Evolutionary conservation across 176 grass and related monocot genomes (phyloP).

Genomic region (Cenchrus americanus): DNA sequence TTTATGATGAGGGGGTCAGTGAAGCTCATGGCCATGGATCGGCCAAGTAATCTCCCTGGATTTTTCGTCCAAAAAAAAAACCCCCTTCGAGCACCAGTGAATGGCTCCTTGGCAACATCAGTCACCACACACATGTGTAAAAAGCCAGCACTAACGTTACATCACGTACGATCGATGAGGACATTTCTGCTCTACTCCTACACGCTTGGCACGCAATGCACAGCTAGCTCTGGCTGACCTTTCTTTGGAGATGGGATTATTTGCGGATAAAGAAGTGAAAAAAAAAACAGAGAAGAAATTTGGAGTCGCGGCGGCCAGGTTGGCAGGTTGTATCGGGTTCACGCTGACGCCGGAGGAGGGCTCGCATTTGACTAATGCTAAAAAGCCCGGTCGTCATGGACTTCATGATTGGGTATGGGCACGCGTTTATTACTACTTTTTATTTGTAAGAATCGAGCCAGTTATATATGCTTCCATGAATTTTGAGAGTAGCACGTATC

Average conservation of each 20-base stretch:
- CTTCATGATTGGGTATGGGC: conserved; percentile 5
- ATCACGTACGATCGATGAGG: conserved; percentile 6
- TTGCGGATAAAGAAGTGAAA: conserved; percentile 20
- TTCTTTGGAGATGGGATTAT: not conserved
- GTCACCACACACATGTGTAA: not conserved
- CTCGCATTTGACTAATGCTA: conserved; percentile 29
- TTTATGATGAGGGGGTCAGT: not conserved
- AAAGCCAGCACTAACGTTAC: conserved; percentile 42
- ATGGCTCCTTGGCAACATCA: conserved; percentile 33
- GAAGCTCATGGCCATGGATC: conserved; percentile 42
- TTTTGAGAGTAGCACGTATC: not conserved
- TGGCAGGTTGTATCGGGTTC: conserved; percentile 6
- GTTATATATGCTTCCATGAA: not conserved
- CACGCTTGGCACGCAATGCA: conserved; percentile 1
- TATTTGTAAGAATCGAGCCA: not conserved
- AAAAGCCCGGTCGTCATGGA: not conserved
- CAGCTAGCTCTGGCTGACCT: not conserved
- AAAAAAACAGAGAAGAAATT: not conserved
- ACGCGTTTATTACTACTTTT: not conserved
- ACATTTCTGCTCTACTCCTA: conserved; percentile 12
- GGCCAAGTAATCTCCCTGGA: conserved; percentile 30
- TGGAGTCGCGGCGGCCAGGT: not conserved
- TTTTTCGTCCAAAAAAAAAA: conserved; percentile 3
- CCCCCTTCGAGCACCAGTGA: conserved; percentile 27
- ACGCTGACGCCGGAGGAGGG: not conserved